Percentiles rank a stretch among this genome's conserved stretches.
phyloP scores from a whole-genome alignment of 768 basidiomycete genomes.

The Macrolepiota fuliginosa region DNA sequence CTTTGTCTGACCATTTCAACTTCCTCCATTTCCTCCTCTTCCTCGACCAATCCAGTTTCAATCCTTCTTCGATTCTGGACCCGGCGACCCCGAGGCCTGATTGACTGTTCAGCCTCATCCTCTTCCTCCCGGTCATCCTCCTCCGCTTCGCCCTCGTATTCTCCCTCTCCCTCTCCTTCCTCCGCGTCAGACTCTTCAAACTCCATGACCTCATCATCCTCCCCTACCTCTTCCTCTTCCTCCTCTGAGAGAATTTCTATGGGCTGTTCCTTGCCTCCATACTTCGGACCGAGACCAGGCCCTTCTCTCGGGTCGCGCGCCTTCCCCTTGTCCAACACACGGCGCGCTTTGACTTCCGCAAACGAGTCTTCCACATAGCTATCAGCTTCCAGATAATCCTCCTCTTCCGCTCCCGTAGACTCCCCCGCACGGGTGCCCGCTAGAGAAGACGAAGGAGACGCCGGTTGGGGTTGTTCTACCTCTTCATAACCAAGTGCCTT shows the following conservation, averaged over 20 bases:
- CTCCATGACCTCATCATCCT: background rate
- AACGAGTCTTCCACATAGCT: constrained; percentile 52
- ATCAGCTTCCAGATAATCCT: constrained; percentile 24
- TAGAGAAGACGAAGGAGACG: background rate
- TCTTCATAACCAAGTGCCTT: constrained; percentile 55
- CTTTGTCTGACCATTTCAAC: background rate
- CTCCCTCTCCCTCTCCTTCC: constrained; percentile 18
- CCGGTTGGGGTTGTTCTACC: constrained; percentile 15
- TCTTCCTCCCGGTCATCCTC: constrained; percentile 14
- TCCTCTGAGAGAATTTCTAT: constrained; percentile 42
- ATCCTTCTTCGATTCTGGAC: background rate
- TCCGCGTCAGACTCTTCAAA: constrained; percentile 16
- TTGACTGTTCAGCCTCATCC: constrained; percentile 16
- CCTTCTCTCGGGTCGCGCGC: constrained; percentile 61
- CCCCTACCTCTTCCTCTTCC: constrained; percentile 27
- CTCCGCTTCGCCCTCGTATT: constrained; percentile 21
- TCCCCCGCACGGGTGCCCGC: background rate
- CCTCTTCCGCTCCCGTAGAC: background rate
- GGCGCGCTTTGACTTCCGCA: constrained; percentile 48
- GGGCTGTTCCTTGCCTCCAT: constrained; percentile 35
- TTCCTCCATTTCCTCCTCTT: constrained; percentile 5
- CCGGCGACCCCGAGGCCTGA: constrained; percentile 16
- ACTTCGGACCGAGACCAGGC: constrained; percentile 42
- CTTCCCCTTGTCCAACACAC: constrained; percentile 50
- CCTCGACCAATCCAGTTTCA: background rate